A percentile compares a stretch with the other conserved stretches of the same genome.
These are phyloP conservation scores for Dictyophora rubrovolvata DNA, from an alignment of 768 basidiomycete genomes.

Conservation along the genomic window DNA sequence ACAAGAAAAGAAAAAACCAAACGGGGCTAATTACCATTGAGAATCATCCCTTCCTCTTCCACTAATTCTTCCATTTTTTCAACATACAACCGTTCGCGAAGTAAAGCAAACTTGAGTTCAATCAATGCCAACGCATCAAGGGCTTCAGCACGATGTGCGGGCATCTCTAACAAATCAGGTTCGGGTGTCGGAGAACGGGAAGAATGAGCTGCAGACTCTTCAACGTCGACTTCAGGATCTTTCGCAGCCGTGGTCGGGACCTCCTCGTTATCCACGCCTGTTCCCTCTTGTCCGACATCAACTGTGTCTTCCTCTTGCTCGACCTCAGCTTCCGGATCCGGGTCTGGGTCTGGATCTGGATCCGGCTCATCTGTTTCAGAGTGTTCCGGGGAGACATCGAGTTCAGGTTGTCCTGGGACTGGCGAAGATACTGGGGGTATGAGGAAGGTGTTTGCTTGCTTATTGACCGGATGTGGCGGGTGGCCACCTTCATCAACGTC, in stretches of 20 bases:
- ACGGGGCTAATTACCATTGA: constrained; percentile 45
- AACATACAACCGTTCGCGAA: constrained; percentile 81
- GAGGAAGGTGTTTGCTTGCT: background rate
- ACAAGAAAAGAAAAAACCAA: background rate
- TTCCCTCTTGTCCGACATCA: constrained; percentile 11
- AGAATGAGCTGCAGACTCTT: constrained; percentile 12
- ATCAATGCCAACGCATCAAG: constrained; percentile 81
- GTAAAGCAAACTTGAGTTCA: constrained; percentile 83
- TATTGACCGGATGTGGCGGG: constrained; percentile 7
- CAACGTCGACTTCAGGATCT: constrained; percentile 4
- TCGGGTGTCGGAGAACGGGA: constrained; percentile 7
- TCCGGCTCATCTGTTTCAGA: constrained; percentile 13
- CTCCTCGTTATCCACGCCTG: constrained; percentile 4
- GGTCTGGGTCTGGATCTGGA: constrained; percentile 12
- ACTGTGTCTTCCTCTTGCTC: constrained; percentile 18
- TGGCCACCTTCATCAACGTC: constrained; percentile 26
- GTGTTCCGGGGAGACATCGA: constrained; percentile 5
- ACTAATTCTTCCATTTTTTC: constrained; percentile 90
- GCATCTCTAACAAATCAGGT: constrained; percentile 41
- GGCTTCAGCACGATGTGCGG: constrained; percentile 77
- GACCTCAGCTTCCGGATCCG: constrained; percentile 13
- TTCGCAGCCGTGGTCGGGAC: background rate
- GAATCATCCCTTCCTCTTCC: constrained; percentile 77
- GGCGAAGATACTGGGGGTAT: background rate
- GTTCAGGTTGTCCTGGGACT: background rate